Evolutionary conservation across 1,139 yeast genomes (phyloP).

Genomic region (Suhomyces choctaworum): DNA sequence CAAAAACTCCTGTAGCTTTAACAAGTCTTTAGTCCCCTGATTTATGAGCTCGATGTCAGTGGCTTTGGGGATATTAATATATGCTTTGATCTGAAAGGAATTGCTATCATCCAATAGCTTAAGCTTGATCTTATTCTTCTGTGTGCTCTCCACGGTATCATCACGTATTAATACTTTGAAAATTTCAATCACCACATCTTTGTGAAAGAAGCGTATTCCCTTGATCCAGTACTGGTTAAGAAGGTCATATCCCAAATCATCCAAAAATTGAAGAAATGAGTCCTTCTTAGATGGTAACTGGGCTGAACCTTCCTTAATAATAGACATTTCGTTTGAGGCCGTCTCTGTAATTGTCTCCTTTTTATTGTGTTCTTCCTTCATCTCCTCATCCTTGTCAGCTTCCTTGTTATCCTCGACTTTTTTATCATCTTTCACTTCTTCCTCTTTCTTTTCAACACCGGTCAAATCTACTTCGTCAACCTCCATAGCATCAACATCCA

Average conservation of each 20-base stretch:
- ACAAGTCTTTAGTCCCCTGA: conserved; percentile 62
- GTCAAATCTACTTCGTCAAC: conserved; percentile 9
- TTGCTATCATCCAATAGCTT: conserved; percentile 55
- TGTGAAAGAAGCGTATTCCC: conserved; percentile 66
- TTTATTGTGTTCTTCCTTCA: not conserved
- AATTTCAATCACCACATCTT: conserved; percentile 61
- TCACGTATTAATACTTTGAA: conserved; percentile 51
- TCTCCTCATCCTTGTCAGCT: not conserved
- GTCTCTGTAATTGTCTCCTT: not conserved
- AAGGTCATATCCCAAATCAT: conserved; percentile 69
- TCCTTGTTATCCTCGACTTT: not conserved
- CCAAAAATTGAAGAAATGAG: conserved; percentile 51
- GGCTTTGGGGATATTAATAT: conserved; percentile 65
- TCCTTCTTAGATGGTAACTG: conserved; percentile 24
- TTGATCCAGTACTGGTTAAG: conserved; percentile 66
- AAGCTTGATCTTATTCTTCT: conserved; percentile 32
- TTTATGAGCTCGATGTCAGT: conserved; percentile 76
- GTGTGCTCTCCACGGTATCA: conserved; percentile 26
- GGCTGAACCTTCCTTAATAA: conserved; percentile 5
- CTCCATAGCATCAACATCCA: conserved; percentile 11
- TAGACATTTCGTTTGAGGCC: too few species aligned
- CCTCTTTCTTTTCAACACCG: conserved; percentile 9
- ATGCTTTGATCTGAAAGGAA: conserved; percentile 63
- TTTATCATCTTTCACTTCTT: conserved; percentile 3
- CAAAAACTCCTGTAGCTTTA: conserved; percentile 62